These are phyloP conservation scores for Corymbia calophylla DNA, from an alignment of 441 rosid genomes.

Conservation along the genomic window DNA sequence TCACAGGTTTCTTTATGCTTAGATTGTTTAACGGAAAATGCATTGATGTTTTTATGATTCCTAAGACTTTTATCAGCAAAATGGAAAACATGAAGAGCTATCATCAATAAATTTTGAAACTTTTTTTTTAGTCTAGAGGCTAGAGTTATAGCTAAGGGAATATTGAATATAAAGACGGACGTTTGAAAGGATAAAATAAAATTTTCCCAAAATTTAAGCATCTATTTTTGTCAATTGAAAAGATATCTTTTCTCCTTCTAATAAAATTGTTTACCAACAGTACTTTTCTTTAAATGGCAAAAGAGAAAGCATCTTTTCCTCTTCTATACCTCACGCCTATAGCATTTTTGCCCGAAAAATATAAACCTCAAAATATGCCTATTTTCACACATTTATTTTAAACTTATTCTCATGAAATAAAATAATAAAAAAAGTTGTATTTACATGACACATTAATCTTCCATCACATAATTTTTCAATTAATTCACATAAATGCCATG, in stretches of 20 bases:
- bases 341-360: neutral
- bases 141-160: fast-evolving
- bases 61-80: fast-evolving
- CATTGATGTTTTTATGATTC: fast-evolving
- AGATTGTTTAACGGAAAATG: fast-evolving
- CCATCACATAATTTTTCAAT: fast-evolving
- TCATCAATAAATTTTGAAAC: neutral
- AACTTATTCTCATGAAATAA: fast-evolving
- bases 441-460: fast-evolving
- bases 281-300: neutral
- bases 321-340: neutral
- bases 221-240: neutral
- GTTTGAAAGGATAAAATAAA: neutral
- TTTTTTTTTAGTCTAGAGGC: too few relatives aligned
- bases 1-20: fast-evolving
- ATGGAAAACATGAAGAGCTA: fast-evolving
- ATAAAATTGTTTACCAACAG: neutral
- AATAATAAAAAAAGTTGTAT: too few relatives aligned
- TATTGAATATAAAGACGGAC: fast-evolving
- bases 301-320: neutral
- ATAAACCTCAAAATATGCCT: neutral
- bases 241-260: fast-evolving
- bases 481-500: fast-evolving
- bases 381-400: fast-evolving
- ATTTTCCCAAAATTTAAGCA: neutral